Evolutionary conservation across 2,329 filamentous ascomycete species (phyloP).

Genomic region (Calonectria pauciramosa): DNA sequence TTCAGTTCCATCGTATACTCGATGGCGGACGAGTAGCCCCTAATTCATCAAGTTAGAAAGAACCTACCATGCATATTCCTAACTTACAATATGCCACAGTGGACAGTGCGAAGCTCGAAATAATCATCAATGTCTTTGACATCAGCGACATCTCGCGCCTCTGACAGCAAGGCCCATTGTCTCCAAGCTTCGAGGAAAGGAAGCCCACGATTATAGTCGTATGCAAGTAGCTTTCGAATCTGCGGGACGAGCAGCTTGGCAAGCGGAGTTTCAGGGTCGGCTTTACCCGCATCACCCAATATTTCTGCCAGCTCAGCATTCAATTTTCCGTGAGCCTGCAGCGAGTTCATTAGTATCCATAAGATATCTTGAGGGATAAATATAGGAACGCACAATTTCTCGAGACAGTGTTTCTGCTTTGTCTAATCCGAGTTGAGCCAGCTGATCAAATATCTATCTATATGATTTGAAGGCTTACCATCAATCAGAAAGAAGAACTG

Average conservation of each 20-base stretch:
- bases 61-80: not conserved
- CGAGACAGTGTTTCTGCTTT: not conserved
- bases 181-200: not conserved
- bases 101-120: not conserved
- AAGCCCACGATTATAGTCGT: not conserved
- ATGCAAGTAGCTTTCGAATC: not conserved
- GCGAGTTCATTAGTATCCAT: not conserved
- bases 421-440: not conserved
- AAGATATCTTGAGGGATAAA: not conserved
- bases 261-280: not conserved
- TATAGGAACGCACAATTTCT: not conserved
- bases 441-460: not conserved
- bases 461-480: not conserved
- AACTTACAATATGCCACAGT: not conserved
- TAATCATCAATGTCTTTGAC: not conserved
- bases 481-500: constrained; percentile 9
- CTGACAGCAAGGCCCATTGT: not conserved
- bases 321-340: not conserved
- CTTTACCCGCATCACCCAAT: not conserved
- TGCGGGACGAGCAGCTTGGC: not conserved
- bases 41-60: not conserved
- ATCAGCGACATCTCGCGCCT: not conserved
- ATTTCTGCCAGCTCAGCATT: not conserved
- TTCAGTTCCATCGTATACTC: not conserved
- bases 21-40: not conserved